phyloP scores from a whole-genome alignment of 164 flowering plant genomes.

The Liquidambar formosana region DNA sequence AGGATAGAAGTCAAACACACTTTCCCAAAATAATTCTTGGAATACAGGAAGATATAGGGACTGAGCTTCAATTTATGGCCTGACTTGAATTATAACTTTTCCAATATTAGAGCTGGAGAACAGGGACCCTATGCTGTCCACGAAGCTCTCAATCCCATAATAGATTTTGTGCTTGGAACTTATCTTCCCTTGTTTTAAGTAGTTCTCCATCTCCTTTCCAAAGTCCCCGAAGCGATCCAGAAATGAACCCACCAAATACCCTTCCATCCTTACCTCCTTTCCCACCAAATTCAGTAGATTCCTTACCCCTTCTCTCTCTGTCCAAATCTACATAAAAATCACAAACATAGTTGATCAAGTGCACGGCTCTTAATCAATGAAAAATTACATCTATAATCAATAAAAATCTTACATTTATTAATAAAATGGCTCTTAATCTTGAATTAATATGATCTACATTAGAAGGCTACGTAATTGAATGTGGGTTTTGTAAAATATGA shows the following conservation, averaged over 20 bases:
- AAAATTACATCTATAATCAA: no score
- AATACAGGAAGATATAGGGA: no score
- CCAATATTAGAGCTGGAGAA: conserved; percentile 47
- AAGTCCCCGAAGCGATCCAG: conserved; percentile 38
- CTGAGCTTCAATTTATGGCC: not conserved
- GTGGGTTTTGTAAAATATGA: no score
- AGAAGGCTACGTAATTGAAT: no score
- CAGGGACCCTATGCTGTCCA: conserved; percentile 37
- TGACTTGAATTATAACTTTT: conserved; percentile 38
- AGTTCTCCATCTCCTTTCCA: conserved; percentile 30
- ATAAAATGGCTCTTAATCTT: no score
- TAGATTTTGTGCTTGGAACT: conserved; percentile 30
- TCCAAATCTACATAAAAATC: conserved; percentile 32
- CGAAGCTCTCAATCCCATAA: conserved; percentile 42
- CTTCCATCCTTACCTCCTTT: conserved; percentile 50
- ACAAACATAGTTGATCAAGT: not conserved
- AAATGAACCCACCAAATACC: conserved; percentile 39
- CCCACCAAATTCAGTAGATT: conserved; percentile 51
- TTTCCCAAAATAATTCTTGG: no score
- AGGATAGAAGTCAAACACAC: no score
- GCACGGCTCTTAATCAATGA: no score
- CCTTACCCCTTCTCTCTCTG: conserved; percentile 42
- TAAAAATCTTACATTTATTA: no score
- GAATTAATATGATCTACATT: no score
- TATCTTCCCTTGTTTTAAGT: conserved; percentile 41